These are phyloP conservation scores for Cinnamomum chago DNA, from an alignment of 164 flowering plant genomes.

Conservation along the genomic window DNA sequence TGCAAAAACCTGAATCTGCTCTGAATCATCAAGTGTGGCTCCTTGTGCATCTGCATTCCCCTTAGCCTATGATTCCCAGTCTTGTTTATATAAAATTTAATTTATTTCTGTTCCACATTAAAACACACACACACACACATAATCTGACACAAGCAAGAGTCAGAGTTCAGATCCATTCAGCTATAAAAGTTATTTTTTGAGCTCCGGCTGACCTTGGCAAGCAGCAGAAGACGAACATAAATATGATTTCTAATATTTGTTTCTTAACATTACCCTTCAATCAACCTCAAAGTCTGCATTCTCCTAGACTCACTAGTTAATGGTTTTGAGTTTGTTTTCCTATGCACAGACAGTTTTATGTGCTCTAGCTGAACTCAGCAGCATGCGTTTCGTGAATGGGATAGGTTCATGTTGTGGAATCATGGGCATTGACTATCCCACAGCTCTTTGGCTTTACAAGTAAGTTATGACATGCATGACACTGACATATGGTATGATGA, in stretches of 20 bases:
- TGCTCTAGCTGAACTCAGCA: slow-evolving; percentile 77
- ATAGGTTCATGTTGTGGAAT: slow-evolving; percentile 52
- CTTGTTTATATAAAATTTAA: neutral
- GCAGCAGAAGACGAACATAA: neutral
- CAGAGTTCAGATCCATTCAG: neutral
- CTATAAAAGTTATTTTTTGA: neutral
- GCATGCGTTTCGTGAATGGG: slow-evolving; percentile 80
- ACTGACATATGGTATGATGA: neutral
- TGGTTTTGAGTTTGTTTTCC: neutral
- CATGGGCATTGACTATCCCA: slow-evolving; percentile 76
- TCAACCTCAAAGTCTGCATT: neutral
- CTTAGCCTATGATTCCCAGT: neutral
- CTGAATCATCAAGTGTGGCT: neutral
- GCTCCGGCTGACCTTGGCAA: neutral
- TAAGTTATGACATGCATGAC: slow-evolving; percentile 27
- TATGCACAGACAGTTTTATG: slow-evolving; percentile 55
- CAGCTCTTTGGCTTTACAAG: slow-evolving; percentile 79
- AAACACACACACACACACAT: neutral
- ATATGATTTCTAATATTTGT: neutral
- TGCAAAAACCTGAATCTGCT: neutral
- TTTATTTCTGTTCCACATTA: neutral
- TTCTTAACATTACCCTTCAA: neutral
- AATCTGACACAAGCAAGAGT: neutral
- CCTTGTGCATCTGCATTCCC: neutral
- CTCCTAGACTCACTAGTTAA: neutral